Evolutionary conservation across 257 asterid genomes (phyloP).

Genomic region (Nyctanthes arbortristis): DNA sequence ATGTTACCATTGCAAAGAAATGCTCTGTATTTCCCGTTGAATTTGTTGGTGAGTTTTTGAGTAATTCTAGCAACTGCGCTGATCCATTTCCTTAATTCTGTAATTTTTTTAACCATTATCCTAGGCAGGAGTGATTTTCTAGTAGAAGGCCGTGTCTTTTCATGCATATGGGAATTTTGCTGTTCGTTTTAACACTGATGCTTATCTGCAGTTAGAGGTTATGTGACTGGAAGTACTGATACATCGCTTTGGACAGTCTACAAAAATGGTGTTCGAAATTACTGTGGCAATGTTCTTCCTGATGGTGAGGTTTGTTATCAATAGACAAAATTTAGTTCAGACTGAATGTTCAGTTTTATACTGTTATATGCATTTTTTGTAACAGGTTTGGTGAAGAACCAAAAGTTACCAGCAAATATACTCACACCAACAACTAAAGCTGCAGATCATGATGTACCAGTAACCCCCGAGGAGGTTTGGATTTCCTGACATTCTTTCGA

Average conservation of each 20-base stretch:
- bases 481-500: slow-evolving; percentile 8
- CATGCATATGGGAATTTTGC: background rate
- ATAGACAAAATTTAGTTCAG: slow-evolving; percentile 15
- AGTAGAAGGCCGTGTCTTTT: background rate
- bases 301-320: slow-evolving; percentile 65
- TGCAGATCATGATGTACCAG: slow-evolving; percentile 93
- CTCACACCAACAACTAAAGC: slow-evolving; percentile 97
- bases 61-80: background rate
- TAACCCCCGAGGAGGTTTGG: slow-evolving; percentile 82
- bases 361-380: slow-evolving; percentile 11
- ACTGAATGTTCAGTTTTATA: slow-evolving; percentile 1
- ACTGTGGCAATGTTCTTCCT: slow-evolving; percentile 90
- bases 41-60: slow-evolving; percentile 78
- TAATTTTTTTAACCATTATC: slow-evolving; percentile 1
- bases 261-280: slow-evolving; percentile 71
- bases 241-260: slow-evolving; percentile 97
- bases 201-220: slow-evolving; percentile 71
- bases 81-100: background rate
- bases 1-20: slow-evolving; percentile 94
- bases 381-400: slow-evolving; percentile 83
- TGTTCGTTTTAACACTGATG: slow-evolving; percentile 11
- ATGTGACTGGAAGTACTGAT: slow-evolving; percentile 95
- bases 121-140: slow-evolving; percentile 8
- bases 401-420: slow-evolving; percentile 66
- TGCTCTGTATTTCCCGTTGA: slow-evolving; percentile 94